Conservation (phyloP, 495 filamentous ascomycete species). For the Rostrohypoxylon terebratum region DNA sequence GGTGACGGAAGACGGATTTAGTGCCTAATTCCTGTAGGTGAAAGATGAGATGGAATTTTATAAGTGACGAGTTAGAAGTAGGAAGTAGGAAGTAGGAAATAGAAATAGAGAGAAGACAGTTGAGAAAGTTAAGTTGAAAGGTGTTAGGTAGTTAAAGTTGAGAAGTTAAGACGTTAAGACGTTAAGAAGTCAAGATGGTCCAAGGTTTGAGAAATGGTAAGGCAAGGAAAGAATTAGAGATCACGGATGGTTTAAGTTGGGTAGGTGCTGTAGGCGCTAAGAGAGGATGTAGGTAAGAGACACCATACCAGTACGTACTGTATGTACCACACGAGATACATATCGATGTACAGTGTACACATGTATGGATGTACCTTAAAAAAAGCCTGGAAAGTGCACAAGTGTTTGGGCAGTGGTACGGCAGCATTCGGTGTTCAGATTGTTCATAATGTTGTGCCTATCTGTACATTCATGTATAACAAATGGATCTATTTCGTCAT, state of each 20-base stretch:
- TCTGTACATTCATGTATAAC: slow-evolving; percentile 7
- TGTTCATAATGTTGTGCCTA: background rate
- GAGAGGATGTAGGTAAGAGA: no score
- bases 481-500: slow-evolving; percentile 2
- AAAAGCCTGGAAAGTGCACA: background rate
- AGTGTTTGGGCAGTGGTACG: slow-evolving; percentile 14
- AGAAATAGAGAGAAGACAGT: background rate
- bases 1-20: background rate
- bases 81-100: background rate
- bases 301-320: no score
- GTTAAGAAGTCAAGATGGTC: slow-evolving; percentile 18
- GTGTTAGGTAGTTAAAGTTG: slow-evolving; percentile 1
- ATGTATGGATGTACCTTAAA: background rate
- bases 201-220: background rate
- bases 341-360: background rate
- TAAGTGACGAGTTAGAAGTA: background rate
- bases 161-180: background rate
- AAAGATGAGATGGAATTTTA: background rate
- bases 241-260: background rate
- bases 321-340: background rate
- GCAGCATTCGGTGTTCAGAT: slow-evolving; percentile 23
- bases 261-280: slow-evolving; percentile 5
- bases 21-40: slow-evolving; percentile 11
- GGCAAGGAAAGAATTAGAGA: background rate
- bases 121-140: background rate